Conservation (phyloP, 176 grass and related monocot genomes). For the Oropetium thomaeum region DNA sequence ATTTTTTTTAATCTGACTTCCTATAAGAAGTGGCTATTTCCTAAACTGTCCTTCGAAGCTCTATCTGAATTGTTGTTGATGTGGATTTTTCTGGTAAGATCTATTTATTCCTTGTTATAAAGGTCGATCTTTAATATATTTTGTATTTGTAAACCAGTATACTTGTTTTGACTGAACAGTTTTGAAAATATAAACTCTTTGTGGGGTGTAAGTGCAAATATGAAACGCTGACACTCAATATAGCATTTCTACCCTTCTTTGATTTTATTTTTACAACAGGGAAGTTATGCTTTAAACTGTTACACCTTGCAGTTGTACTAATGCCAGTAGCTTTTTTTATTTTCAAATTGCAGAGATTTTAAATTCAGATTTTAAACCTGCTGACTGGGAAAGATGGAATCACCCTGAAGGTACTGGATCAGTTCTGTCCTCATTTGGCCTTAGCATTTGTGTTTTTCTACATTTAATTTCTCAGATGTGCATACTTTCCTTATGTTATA, state of each 20-base stretch:
- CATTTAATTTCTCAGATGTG: slow-evolving; percentile 19
- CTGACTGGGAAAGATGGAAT: slow-evolving; percentile 67
- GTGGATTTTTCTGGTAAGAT: background rate
- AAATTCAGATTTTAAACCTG: slow-evolving; percentile 60
- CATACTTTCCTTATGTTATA: slow-evolving; percentile 5
- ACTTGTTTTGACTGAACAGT: background rate
- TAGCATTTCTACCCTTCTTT: slow-evolving; percentile 11
- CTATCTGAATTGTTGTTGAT: slow-evolving; percentile 18
- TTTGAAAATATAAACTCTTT: slow-evolving; percentile 26
- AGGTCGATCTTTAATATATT: background rate
- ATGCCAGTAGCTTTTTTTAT: slow-evolving; percentile 27
- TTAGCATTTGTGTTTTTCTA: slow-evolving; percentile 22
- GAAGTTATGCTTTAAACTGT: slow-evolving; percentile 11
- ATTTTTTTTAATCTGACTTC: background rate
- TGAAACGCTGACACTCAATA: background rate
- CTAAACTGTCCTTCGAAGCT: slow-evolving; percentile 31
- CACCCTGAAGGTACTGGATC: slow-evolving; percentile 67
- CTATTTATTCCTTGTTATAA: background rate
- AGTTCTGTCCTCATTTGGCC: slow-evolving; percentile 23
- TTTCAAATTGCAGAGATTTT: slow-evolving; percentile 71
- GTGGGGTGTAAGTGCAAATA: slow-evolving; percentile 22
- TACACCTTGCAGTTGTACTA: slow-evolving; percentile 29
- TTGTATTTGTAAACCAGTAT: background rate
- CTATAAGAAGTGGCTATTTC: slow-evolving; percentile 18
- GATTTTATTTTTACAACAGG: slow-evolving; percentile 20